Conservation (phyloP, 208 protist genomes). For the Angomonas ambiguus region DNA sequence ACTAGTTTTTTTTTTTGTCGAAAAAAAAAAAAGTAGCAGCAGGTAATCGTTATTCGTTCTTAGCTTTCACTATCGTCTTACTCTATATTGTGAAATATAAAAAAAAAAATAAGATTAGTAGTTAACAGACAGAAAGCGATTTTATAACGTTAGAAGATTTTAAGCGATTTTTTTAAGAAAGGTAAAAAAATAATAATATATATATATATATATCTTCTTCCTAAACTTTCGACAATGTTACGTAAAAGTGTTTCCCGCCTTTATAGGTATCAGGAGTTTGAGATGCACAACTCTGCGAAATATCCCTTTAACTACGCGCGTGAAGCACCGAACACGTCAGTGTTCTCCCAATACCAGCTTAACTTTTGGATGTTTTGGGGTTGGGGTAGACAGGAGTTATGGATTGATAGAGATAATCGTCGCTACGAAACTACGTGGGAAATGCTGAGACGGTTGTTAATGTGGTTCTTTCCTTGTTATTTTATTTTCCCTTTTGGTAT, state of each 20-base stretch:
- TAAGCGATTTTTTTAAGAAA: slow-evolving; percentile 10
- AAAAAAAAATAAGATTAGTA: too few species aligned
- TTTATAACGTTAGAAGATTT: too few species aligned
- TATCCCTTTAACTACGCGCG: slow-evolving; percentile 83
- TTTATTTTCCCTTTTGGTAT: slow-evolving; percentile 88
- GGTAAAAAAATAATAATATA: background rate
- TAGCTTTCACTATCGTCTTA: too few species aligned
- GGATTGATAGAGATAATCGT: slow-evolving; percentile 75
- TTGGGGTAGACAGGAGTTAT: slow-evolving; percentile 79
- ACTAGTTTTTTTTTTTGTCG: background rate
- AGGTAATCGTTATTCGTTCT: too few species aligned
- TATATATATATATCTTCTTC: background rate
- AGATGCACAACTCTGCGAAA: slow-evolving; percentile 81
- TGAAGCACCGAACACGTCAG: slow-evolving; percentile 85
- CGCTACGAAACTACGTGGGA: slow-evolving; percentile 88
- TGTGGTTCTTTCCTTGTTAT: slow-evolving; percentile 87
- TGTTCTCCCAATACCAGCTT: slow-evolving; percentile 81
- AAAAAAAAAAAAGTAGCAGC: too few species aligned
- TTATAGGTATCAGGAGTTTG: slow-evolving; percentile 88
- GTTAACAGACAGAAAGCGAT: too few species aligned
- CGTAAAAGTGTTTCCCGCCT: slow-evolving; percentile 26
- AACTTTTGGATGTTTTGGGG: slow-evolving; percentile 91
- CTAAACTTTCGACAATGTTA: slow-evolving; percentile 45
- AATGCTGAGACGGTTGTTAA: slow-evolving; percentile 70
- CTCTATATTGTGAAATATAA: too few species aligned